Conservation (phyloP, 176 grass and related monocot genomes). For the Triticum turgidum region DNA sequence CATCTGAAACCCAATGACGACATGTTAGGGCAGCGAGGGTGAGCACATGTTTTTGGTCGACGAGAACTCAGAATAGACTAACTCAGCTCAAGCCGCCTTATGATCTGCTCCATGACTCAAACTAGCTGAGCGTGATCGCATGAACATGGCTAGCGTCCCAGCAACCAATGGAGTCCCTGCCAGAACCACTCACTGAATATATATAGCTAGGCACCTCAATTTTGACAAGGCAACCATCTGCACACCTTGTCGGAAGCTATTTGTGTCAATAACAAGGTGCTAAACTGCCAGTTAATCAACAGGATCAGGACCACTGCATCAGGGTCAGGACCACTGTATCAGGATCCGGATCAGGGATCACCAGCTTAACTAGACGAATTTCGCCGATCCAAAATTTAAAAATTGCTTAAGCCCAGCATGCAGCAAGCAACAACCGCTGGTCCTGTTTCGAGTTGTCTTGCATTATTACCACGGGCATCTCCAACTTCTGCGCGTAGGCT, state of each 20-base stretch:
- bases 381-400: neutral
- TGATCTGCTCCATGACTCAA: conserved; percentile 2
- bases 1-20: neutral
- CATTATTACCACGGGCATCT: neutral
- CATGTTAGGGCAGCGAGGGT: neutral
- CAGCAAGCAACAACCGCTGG: neutral
- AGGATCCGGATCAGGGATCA: neutral
- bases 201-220: neutral
- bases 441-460: neutral
- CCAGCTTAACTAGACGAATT: neutral
- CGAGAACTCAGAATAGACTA: neutral
- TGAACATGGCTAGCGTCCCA: neutral
- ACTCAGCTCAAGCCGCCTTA: neutral
- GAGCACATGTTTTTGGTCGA: neutral
- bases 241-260: neutral
- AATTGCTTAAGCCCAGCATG: neutral
- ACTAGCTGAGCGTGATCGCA: neutral
- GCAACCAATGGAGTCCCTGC: neutral
- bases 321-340: neutral
- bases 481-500: neutral
- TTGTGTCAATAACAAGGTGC: neutral
- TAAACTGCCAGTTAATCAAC: neutral
- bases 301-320: neutral
- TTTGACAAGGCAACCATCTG: neutral
- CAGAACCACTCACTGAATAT: neutral